Conservation (phyloP, 2,329 filamentous ascomycete genomes). For the Epichloe gansuensis region DNA sequence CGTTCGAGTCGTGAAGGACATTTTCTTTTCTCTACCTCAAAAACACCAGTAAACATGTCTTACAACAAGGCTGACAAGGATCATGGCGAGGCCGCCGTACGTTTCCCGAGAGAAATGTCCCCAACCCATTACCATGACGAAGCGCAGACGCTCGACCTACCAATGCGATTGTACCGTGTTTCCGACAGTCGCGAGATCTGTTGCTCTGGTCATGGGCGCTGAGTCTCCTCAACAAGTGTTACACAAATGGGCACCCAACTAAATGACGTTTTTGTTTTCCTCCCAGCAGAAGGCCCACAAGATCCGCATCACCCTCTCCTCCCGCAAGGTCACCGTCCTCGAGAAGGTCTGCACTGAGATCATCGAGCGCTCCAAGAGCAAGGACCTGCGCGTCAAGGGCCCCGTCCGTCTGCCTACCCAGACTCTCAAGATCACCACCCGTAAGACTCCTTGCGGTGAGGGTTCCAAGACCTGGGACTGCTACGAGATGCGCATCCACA, state of each 20-base stretch:
- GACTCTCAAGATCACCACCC: constrained; percentile 91
- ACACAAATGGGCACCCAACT: constrained; percentile 4
- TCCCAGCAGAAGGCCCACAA: constrained; percentile 71
- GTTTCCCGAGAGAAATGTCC: constrained; percentile 25
- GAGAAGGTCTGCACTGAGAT: constrained; percentile 98
- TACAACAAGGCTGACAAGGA: constrained; percentile 95
- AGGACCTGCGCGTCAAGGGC: constrained; percentile 97
- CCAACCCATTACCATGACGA: background rate
- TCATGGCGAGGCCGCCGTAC: constrained; percentile 74
- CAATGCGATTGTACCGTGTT: background rate
- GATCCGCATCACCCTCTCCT: constrained; percentile 96
- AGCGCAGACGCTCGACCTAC: background rate
- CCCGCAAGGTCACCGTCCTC: constrained; percentile 85
- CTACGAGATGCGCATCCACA: constrained; percentile 99
- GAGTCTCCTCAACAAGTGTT: too few species aligned
- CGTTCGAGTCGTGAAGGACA: constrained; percentile 72
- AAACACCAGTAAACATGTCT: constrained; percentile 55
- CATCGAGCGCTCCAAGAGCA: constrained; percentile 95
- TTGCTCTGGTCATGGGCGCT: too few species aligned
- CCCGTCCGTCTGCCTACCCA: constrained; percentile 96
- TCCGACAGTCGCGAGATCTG: background rate
- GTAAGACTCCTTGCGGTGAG: constrained; percentile 99
- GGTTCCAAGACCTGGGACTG: constrained; percentile 99
- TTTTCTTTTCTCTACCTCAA: constrained; percentile 3
- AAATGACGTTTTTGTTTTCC: constrained; percentile 4